phyloP scores from a whole-genome alignment of 1,284 basidiomycete genomes.

The Cryptococcus sp. region DNA sequence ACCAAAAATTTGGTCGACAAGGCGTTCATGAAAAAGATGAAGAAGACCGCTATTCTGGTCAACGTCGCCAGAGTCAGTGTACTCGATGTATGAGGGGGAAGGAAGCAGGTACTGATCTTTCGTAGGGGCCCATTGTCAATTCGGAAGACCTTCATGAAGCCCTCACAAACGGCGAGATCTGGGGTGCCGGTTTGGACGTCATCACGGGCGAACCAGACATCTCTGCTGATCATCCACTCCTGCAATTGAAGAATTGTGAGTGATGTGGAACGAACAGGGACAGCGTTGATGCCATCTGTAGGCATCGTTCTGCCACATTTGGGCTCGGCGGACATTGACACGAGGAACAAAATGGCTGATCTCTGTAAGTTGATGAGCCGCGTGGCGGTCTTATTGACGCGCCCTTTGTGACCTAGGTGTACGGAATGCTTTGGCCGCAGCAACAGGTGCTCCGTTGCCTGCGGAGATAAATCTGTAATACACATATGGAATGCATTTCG shows the following conservation, averaged over 20 bases:
- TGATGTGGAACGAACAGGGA: background rate
- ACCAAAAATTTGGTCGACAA: slow-evolving; percentile 75
- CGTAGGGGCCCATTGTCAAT: slow-evolving; percentile 71
- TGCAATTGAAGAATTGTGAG: slow-evolving; percentile 68
- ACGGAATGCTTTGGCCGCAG: slow-evolving; percentile 41
- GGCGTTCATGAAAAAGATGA: slow-evolving; percentile 77
- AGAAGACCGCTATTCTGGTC: slow-evolving; percentile 73
- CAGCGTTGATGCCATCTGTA: slow-evolving; percentile 35
- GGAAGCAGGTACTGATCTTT: no score
- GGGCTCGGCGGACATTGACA: slow-evolving; percentile 83
- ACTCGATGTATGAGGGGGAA: no score
- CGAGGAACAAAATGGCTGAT: slow-evolving; percentile 77
- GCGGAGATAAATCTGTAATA: slow-evolving; percentile 43
- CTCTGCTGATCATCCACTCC: slow-evolving; percentile 70
- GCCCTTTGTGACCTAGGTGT: slow-evolving; percentile 21
- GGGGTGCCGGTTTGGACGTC: slow-evolving; percentile 91
- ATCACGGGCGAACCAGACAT: slow-evolving; percentile 89
- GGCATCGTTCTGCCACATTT: slow-evolving; percentile 85
- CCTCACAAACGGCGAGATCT: slow-evolving; percentile 73
- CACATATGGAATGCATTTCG: background rate
- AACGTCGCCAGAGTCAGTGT: slow-evolving; percentile 71
- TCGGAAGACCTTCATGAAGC: slow-evolving; percentile 82
- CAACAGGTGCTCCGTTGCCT: slow-evolving; percentile 32
- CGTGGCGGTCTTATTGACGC: background rate
- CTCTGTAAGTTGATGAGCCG: slow-evolving; percentile 53